phyloP scores from a whole-genome alignment of 352 stramenopile species.

The Phytophthora litchii region DNA sequence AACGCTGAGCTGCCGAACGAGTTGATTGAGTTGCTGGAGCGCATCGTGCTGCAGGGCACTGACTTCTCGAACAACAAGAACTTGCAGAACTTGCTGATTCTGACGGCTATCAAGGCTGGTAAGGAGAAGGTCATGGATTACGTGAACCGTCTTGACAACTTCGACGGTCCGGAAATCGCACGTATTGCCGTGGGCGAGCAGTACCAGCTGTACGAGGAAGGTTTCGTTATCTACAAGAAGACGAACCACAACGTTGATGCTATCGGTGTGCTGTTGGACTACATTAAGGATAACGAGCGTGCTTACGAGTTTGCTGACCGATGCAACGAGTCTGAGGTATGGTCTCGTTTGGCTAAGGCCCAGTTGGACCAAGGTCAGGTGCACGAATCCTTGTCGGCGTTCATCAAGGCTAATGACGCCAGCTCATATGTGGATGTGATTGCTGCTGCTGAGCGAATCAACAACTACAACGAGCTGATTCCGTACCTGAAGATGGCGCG shows the following conservation, averaged over 20 bases:
- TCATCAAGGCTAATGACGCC: constrained; percentile 99
- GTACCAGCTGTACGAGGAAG: constrained; percentile 99
- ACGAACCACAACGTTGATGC: constrained; percentile 97
- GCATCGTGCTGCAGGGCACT: constrained; percentile 99
- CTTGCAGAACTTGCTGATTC: constrained; percentile 99
- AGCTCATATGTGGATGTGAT: constrained; percentile 98
- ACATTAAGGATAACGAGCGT: constrained; percentile 98
- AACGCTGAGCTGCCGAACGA: constrained; percentile 98
- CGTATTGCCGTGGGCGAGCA: constrained; percentile 98
- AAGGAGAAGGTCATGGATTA: constrained; percentile 99
- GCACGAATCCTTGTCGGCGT: constrained; percentile 97
- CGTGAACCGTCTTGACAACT: constrained; percentile 99
- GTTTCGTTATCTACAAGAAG: constrained; percentile 99
- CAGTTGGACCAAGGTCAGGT: constrained; percentile 97
- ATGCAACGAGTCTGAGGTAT: constrained; percentile 98
- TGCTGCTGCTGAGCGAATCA: constrained; percentile 94
- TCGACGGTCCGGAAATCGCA: constrained; percentile 99
- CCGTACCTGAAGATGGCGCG: constrained; percentile 99
- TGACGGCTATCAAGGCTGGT: constrained; percentile 99
- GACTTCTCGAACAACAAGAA: constrained; percentile 99
- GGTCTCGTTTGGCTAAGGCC: constrained; percentile 98
- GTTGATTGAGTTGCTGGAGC: constrained; percentile 99
- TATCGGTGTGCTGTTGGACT: constrained; percentile 93
- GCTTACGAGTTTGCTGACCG: constrained; percentile 99
- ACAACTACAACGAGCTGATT: constrained; percentile 98